These are phyloP conservation scores for Melampsora larici-populina DNA, from an alignment of 1,284 basidiomycete genomes.

Conservation along the genomic window DNA sequence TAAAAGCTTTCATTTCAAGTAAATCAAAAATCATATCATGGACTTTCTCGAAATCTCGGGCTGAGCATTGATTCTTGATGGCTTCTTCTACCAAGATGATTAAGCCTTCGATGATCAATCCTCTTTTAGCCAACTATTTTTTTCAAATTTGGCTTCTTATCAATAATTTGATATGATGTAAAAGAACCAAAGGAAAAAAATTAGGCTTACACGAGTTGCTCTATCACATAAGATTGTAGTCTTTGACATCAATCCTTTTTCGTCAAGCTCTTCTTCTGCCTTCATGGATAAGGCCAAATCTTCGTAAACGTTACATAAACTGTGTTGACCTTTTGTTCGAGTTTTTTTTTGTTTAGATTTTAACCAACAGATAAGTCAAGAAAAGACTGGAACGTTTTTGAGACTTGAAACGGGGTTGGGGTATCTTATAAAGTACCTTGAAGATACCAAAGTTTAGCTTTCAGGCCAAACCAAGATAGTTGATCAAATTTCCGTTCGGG, in stretches of 20 bases:
- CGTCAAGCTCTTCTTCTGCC: neutral
- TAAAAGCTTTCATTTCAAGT: conserved; percentile 20
- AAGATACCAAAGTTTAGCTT: conserved; percentile 40
- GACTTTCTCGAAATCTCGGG: conserved; percentile 19
- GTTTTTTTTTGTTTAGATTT: neutral
- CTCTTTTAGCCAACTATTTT: conserved; percentile 29
- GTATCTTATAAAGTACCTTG: conserved; percentile 15
- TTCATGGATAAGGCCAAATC: conserved; percentile 30
- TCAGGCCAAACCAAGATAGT: conserved; percentile 42
- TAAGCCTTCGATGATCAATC: conserved; percentile 10
- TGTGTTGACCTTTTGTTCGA: conserved; percentile 17
- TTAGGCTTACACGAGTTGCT: conserved; percentile 14
- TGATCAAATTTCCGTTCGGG: conserved; percentile 16
- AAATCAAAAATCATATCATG: conserved; percentile 26
- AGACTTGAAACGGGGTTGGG: neutral
- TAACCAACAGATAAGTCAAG: neutral
- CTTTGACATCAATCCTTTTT: conserved; percentile 23
- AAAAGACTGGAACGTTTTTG: neutral
- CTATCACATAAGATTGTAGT: conserved; percentile 32
- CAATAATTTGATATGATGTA: neutral
- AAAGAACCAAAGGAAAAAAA: neutral
- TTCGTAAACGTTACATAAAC: conserved; percentile 41
- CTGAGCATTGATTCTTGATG: conserved; percentile 10
- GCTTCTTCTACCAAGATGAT: conserved; percentile 9
- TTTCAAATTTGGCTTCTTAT: neutral